These are phyloP conservation scores for Trichoderma erinaceum DNA, from an alignment of 495 filamentous ascomycete species.

Conservation along the genomic window DNA sequence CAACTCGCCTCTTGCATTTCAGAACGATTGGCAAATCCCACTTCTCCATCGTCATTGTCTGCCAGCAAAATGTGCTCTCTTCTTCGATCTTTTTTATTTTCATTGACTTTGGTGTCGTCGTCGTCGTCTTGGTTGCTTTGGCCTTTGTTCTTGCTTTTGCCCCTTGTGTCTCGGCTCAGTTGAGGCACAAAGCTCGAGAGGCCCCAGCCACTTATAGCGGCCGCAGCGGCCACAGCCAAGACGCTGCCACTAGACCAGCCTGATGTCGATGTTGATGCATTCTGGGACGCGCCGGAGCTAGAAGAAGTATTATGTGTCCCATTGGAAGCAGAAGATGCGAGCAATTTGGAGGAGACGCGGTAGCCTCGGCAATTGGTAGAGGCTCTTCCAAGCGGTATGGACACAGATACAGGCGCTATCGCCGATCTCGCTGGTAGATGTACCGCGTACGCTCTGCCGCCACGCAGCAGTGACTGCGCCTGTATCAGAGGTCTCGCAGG, in stretches of 20 bases:
- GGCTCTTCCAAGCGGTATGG: not conserved
- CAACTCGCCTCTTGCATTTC: slow-evolving; percentile 5
- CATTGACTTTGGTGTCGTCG: not conserved
- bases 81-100: not conserved
- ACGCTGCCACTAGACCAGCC: slow-evolving; percentile 5
- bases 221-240: slow-evolving; percentile 1
- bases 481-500: not conserved
- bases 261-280: not conserved
- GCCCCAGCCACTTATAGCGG: slow-evolving; percentile 8
- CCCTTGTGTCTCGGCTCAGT: not conserved
- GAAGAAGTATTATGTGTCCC: not conserved
- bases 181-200: not conserved
- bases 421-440: not conserved
- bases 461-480: not conserved
- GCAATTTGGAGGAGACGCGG: not conserved
- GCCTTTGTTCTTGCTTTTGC: not conserved
- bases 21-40: not conserved
- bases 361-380: not conserved
- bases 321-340: not conserved
- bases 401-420: not conserved
- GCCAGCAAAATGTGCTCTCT: not conserved
- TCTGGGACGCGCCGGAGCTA: no score
- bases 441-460: not conserved
- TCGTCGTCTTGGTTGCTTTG: not conserved
- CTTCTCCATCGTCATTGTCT: not conserved